phyloP scores from a whole-genome alignment of 805 yeast species.

The Naumovozyma baii region DNA sequence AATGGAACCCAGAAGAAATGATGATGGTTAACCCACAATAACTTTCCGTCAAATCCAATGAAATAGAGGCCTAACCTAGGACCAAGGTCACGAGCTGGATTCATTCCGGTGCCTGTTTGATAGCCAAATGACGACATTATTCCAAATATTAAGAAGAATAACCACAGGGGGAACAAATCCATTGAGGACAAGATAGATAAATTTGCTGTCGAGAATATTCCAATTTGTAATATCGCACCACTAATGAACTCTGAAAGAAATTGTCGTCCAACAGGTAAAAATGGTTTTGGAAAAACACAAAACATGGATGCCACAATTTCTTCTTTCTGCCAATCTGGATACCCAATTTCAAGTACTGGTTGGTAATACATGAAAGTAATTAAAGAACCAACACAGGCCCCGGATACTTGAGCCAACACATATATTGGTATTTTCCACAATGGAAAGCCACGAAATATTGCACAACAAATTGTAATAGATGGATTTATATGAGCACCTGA shows the following conservation, averaged over 20 bases:
- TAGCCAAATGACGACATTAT: conserved; percentile 42
- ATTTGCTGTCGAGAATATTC: conserved; percentile 44
- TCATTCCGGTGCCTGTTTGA: conserved; percentile 48
- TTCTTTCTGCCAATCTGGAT: conserved; percentile 20
- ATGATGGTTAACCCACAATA: conserved; percentile 32
- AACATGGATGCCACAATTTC: conserved; percentile 36
- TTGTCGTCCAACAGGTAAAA: conserved; percentile 35
- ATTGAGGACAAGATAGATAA: conserved; percentile 40
- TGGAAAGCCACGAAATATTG: conserved; percentile 44
- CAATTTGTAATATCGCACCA: conserved; percentile 37
- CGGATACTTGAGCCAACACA: conserved; percentile 39
- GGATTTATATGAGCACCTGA: conserved; percentile 54
- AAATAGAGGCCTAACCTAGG: conserved; percentile 42
- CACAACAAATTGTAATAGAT: conserved; percentile 40
- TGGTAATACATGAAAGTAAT: conserved; percentile 38
- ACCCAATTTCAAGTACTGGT: conserved; percentile 26
- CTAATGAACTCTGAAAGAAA: conserved; percentile 40
- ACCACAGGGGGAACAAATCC: conserved; percentile 38
- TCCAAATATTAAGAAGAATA: conserved; percentile 37
- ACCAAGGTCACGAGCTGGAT: conserved; percentile 46
- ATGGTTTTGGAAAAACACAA: conserved; percentile 37
- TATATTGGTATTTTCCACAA: conserved; percentile 39
- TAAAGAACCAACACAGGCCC: conserved; percentile 40
- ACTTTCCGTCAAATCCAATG: conserved; percentile 38
- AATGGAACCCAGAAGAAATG: conserved; percentile 47